These are phyloP conservation scores for Fusarium sp. DNA, from an alignment of 2,329 filamentous ascomycete species.

Conservation along the genomic window DNA sequence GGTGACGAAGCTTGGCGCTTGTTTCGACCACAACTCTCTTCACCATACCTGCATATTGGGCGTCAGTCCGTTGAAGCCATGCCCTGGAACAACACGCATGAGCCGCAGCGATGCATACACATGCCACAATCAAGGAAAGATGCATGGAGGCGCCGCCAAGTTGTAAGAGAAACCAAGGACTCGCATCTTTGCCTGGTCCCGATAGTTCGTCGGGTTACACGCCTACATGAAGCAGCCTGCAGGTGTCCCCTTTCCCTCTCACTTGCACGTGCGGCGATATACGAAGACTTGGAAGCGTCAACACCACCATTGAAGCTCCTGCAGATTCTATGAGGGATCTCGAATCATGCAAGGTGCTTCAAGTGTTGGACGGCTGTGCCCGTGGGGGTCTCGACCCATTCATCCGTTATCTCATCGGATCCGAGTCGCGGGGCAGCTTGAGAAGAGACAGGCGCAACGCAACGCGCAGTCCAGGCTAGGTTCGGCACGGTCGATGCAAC, in stretches of 20 bases:
- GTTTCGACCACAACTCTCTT: neutral
- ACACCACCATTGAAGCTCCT: neutral
- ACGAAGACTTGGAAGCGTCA: conserved; percentile 5
- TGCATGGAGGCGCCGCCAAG: conserved; percentile 1
- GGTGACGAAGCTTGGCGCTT: neutral
- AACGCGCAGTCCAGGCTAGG: conserved; percentile 24
- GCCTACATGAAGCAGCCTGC: neutral
- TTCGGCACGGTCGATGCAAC: conserved; percentile 8
- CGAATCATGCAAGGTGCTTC: conserved; percentile 13
- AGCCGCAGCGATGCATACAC: conserved; percentile 13
- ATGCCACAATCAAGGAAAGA: neutral
- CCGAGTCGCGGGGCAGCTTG: conserved; percentile 6
- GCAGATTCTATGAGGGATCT: neutral
- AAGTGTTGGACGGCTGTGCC: neutral
- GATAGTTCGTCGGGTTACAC: conserved; percentile 1
- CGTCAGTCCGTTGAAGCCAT: conserved; percentile 1
- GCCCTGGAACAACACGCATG: conserved; percentile 12
- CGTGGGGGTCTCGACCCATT: conserved; percentile 17
- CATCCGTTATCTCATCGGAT: conserved; percentile 8
- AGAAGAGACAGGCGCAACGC: neutral
- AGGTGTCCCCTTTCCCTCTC: conserved; percentile 10
- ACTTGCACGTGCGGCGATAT: conserved; percentile 3
- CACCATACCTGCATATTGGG: neutral
- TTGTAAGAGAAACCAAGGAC: neutral
- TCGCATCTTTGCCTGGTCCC: neutral